Evolutionary conservation across 2,329 filamentous ascomycete species (phyloP).

Genomic region (Dactylellina leptospora): DNA sequence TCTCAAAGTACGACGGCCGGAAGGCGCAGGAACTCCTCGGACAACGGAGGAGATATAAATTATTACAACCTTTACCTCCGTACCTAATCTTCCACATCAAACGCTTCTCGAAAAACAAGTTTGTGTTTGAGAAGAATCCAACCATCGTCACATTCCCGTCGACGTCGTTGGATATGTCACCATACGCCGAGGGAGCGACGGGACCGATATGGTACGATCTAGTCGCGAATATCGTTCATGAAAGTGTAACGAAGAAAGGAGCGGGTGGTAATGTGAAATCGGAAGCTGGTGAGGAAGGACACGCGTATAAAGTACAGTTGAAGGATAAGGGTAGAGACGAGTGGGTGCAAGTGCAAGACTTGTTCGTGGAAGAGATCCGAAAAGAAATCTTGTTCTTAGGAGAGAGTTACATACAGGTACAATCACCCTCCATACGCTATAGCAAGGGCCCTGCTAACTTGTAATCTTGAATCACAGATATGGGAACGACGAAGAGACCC

Average conservation of each 20-base stretch:
- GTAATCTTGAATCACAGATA: constrained; percentile 10
- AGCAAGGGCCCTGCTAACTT: constrained; percentile 8
- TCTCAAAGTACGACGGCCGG: constrained; percentile 91
- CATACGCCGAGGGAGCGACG: constrained; percentile 87
- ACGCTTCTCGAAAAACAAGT: constrained; percentile 96
- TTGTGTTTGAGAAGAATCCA: constrained; percentile 92
- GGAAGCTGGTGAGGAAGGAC: constrained; percentile 83
- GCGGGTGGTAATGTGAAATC: constrained; percentile 65
- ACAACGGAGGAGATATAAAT: constrained; percentile 85
- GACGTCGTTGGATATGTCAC: constrained; percentile 82
- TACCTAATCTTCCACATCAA: constrained; percentile 95
- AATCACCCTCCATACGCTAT: too few species aligned
- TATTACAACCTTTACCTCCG: constrained; percentile 88
- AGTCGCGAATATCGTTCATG: constrained; percentile 92
- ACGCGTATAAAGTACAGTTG: constrained; percentile 94
- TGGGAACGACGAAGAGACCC: constrained; percentile 47
- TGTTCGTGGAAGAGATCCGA: constrained; percentile 89
- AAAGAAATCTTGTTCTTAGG: constrained; percentile 89
- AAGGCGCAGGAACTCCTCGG: constrained; percentile 87
- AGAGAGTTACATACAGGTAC: constrained; percentile 90
- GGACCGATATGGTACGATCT: constrained; percentile 92
- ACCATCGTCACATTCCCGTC: constrained; percentile 98
- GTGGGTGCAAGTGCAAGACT: constrained; percentile 92
- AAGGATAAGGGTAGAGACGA: constrained; percentile 80
- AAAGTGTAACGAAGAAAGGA: constrained; percentile 71